Percentiles rank a stretch among this genome's conserved stretches.
phyloP scores from a whole-genome alignment of 306 rosid species.

The Dalbergia oliveri region DNA sequence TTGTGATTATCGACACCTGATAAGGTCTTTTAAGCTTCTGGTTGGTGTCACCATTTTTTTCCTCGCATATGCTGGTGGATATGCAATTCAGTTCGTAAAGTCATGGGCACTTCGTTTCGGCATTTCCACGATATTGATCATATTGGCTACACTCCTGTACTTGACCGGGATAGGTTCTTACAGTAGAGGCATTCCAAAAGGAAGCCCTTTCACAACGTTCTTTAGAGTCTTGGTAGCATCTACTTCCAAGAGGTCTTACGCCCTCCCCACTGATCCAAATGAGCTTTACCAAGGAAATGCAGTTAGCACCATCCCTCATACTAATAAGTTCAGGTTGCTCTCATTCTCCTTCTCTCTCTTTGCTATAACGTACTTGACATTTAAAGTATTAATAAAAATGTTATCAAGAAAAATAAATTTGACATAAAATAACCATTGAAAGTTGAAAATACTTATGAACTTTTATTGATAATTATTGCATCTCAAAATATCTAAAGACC shows the following conservation, averaged over 20 bases:
- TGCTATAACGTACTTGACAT: too few relatives aligned
- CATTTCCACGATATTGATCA: conserved; percentile 19
- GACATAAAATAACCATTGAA: too few relatives aligned
- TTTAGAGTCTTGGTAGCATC: conserved; percentile 46
- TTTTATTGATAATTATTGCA: too few relatives aligned
- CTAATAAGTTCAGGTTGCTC: conserved; percentile 35
- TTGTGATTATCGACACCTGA: background rate
- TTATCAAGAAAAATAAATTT: too few relatives aligned
- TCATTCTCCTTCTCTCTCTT: too few relatives aligned
- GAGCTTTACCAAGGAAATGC: background rate
- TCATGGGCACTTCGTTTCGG: conserved; percentile 47
- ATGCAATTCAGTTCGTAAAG: conserved; percentile 29
- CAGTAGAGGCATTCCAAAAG: conserved; percentile 1
- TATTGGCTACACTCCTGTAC: conserved; percentile 37
- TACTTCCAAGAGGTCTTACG: conserved; percentile 25
- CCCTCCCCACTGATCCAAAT: conserved; percentile 1
- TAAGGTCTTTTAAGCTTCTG: background rate
- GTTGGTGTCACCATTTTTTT: background rate
- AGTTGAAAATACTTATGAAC: too few relatives aligned
- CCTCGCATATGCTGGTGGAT: conserved; percentile 23
- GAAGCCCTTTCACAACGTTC: conserved; percentile 41
- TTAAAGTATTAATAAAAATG: too few relatives aligned
- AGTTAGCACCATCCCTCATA: background rate
- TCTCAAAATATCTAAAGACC: too few relatives aligned
- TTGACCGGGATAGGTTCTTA: conserved; percentile 30